Conservation (phyloP, 768 basidiomycete species). For the Dioszegia hungarica region DNA sequence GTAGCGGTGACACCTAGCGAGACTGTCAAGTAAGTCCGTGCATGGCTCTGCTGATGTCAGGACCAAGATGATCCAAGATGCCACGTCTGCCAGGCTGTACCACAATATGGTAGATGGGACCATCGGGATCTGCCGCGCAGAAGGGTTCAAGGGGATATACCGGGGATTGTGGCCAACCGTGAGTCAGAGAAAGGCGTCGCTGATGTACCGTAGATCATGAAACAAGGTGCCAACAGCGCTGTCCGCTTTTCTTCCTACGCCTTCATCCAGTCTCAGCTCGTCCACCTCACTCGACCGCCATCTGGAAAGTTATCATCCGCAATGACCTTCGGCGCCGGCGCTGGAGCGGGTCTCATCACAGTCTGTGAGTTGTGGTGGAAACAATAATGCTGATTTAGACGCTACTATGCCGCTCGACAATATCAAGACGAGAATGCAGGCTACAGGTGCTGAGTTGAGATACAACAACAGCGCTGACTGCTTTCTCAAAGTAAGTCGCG, state of each 20-base stretch:
- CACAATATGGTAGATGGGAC: slow-evolving; percentile 82
- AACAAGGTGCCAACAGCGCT: slow-evolving; percentile 91
- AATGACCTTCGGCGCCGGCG: slow-evolving; percentile 72
- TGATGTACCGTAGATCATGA: slow-evolving; percentile 83
- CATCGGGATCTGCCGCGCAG: slow-evolving; percentile 65
- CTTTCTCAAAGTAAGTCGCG: slow-evolving; percentile 11
- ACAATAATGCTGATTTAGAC: background rate
- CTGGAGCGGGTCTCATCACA: slow-evolving; percentile 82
- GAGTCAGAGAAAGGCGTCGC: slow-evolving; percentile 43
- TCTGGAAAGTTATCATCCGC: slow-evolving; percentile 72
- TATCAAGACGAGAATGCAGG: slow-evolving; percentile 96
- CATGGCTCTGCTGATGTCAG: slow-evolving; percentile 50
- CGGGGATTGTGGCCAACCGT: slow-evolving; percentile 87
- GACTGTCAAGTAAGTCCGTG: slow-evolving; percentile 59
- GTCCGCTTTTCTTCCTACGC: slow-evolving; percentile 88
- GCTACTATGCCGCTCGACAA: slow-evolving; percentile 54
- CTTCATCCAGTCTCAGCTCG: slow-evolving; percentile 77
- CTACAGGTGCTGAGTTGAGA: slow-evolving; percentile 66
- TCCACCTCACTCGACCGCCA: slow-evolving; percentile 64
- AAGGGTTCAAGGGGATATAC: slow-evolving; percentile 69
- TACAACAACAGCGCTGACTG: slow-evolving; percentile 93
- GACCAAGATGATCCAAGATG: slow-evolving; percentile 90
- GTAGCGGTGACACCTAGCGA: slow-evolving; percentile 96
- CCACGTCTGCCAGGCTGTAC: slow-evolving; percentile 72
- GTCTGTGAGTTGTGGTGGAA: slow-evolving; percentile 62